These are phyloP conservation scores for rapeseed (Brassica napus) DNA, from an alignment of 345 rosid species.

Conservation along the genomic window DNA sequence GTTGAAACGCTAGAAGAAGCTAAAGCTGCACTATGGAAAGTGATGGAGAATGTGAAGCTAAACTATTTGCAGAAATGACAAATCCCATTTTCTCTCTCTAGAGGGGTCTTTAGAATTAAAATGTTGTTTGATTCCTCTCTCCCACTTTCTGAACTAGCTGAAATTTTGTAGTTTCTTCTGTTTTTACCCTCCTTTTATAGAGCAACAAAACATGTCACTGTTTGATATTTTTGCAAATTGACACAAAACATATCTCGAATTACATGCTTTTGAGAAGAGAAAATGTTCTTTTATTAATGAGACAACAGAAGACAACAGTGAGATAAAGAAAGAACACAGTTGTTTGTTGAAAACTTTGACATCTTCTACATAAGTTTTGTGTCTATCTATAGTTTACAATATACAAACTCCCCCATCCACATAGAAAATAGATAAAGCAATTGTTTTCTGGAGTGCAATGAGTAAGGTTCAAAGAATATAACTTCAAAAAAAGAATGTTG, in stretches of 20 bases:
- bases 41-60: slow-evolving; percentile 63
- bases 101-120: background rate
- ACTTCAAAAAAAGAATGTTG: slow-evolving; percentile 2
- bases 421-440: background rate
- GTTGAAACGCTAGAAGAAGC: slow-evolving; percentile 93
- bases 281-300: background rate
- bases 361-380: background rate
- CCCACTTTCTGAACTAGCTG: slow-evolving; percentile 5
- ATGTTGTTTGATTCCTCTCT: slow-evolving; percentile 1
- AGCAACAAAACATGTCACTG: slow-evolving; percentile 1
- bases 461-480: background rate
- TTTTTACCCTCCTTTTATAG: slow-evolving; percentile 12
- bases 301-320: background rate
- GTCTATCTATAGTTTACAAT: background rate
- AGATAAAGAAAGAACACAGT: background rate
- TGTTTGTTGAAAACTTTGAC: background rate
- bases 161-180: slow-evolving; percentile 22
- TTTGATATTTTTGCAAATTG: background rate
- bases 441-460: background rate
- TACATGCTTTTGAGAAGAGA: background rate
- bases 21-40: slow-evolving; percentile 72
- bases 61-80: slow-evolving; percentile 50
- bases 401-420: background rate
- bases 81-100: background rate
- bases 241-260: background rate